These are phyloP conservation scores for Dictyostelium citrinum DNA, from an alignment of 78 protist species.

Conservation along the genomic window DNA sequence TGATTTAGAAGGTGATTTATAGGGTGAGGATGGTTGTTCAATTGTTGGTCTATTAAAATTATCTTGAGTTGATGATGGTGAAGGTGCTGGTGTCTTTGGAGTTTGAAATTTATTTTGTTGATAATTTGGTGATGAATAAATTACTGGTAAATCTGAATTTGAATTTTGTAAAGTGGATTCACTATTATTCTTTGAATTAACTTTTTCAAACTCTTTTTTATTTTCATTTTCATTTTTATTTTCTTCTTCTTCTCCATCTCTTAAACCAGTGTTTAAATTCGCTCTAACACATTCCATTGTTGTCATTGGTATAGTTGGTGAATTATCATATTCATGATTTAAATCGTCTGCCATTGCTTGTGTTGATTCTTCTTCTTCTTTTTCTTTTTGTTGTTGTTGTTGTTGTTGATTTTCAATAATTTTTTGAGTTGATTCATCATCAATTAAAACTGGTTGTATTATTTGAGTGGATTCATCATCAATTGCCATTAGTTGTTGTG, in stretches of 20 bases:
- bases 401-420: too few relatives aligned
- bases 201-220: not conserved
- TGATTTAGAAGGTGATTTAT: slow-evolving; percentile 20
- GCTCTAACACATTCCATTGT: not conserved
- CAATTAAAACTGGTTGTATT: not conserved
- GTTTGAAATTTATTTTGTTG: not conserved
- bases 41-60: not conserved
- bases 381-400: not conserved
- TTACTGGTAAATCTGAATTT: not conserved
- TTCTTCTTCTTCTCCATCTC: not conserved
- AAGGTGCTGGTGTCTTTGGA: slow-evolving; percentile 24
- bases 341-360: not conserved
- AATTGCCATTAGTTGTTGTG: not conserved
- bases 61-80: slow-evolving; percentile 19
- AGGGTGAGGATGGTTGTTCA: not conserved
- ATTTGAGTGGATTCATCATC: not conserved
- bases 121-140: not conserved
- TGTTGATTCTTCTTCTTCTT: not conserved
- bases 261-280: not conserved
- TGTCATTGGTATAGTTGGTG: slow-evolving; percentile 3
- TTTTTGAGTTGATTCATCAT: not conserved
- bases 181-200: not conserved
- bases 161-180: not conserved
- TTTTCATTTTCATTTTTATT: not conserved
- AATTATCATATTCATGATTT: not conserved